phyloP scores from a whole-genome alignment of 2,329 filamentous ascomycete genomes.

The Pseudophaeomoniella oleicola region DNA sequence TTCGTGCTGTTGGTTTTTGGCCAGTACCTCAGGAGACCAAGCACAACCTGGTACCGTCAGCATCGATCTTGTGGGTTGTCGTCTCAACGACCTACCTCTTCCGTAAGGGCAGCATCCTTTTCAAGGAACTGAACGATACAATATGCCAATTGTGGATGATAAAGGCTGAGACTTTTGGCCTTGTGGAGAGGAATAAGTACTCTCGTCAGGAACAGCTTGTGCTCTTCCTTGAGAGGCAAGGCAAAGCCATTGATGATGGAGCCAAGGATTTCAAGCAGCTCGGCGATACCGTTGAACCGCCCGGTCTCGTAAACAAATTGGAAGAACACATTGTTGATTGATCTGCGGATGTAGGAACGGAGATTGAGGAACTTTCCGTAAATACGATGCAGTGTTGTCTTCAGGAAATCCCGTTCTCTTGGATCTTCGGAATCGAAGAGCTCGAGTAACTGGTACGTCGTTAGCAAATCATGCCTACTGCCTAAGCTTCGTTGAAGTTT shows the following conservation, averaged over 20 bases:
- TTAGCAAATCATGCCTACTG: conserved; percentile 7
- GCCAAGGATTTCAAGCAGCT: conserved; percentile 87
- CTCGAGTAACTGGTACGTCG: conserved; percentile 56
- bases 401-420: conserved; percentile 89
- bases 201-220: conserved; percentile 92
- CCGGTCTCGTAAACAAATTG: conserved; percentile 99
- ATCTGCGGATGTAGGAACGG: conserved; percentile 89
- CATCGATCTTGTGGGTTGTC: no score
- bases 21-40: conserved; percentile 92
- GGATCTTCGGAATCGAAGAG: conserved; percentile 97
- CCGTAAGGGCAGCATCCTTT: conserved; percentile 90
- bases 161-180: conserved; percentile 98
- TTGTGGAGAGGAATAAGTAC: conserved; percentile 92
- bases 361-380: conserved; percentile 98
- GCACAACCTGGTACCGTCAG: conserved; percentile 54
- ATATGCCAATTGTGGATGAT: conserved; percentile 94
- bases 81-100: conserved; percentile 76
- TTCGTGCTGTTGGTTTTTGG: conserved; percentile 99
- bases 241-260: conserved; percentile 99
- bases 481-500: conserved; percentile 11
- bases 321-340: conserved; percentile 99
- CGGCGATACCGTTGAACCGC: conserved; percentile 94
- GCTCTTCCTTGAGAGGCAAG: conserved; percentile 90
- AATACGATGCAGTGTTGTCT: conserved; percentile 93
- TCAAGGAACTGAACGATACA: conserved; percentile 98